Evolutionary conservation across 306 rosid species (phyloP).

Genomic region (Acacia crassicarpa): DNA sequence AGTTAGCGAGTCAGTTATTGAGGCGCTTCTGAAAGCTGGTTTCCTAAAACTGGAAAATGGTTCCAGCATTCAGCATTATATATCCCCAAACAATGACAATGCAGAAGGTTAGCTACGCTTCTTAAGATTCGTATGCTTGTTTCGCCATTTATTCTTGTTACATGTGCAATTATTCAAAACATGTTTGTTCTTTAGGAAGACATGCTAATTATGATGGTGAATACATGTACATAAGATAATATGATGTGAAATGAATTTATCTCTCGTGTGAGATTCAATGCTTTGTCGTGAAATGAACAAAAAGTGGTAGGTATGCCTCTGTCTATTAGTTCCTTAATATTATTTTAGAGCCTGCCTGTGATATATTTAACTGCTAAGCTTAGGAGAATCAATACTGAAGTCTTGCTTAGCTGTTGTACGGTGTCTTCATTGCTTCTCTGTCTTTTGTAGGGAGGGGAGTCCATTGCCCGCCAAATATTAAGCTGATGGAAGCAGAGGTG

Average conservation of each 20-base stretch:
- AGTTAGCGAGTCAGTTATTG: conserved; percentile 84
- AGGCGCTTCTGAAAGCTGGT: conserved; percentile 64
- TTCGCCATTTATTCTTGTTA: conserved; percentile 11
- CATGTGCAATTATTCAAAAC: conserved; percentile 12
- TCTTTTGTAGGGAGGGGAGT: conserved; percentile 40
- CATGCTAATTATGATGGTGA: conserved; percentile 18
- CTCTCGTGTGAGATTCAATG: conserved; percentile 5
- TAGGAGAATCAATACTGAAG: not conserved
- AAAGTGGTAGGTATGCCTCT: conserved; percentile 6
- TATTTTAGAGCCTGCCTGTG: not conserved
- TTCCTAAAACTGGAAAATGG: conserved; percentile 55
- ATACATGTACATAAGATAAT: not conserved
- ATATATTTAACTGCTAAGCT: not conserved
- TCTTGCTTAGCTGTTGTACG: not conserved
- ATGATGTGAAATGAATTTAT: not conserved
- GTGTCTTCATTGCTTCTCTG: conserved; percentile 30
- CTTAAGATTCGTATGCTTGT: conserved; percentile 1
- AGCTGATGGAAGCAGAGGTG: conserved; percentile 85
- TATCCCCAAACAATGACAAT: conserved; percentile 36
- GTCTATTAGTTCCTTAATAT: conserved; percentile 1
- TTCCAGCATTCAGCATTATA: conserved; percentile 61
- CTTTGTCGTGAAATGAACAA: not conserved
- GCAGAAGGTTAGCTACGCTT: conserved; percentile 52
- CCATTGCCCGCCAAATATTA: conserved; percentile 46
- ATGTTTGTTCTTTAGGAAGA: conserved; percentile 6